Base-by-base conservation (phyloP, 2,329 filamentous ascomycete genomes). In the Tolypocladium nubicola region DNA sequence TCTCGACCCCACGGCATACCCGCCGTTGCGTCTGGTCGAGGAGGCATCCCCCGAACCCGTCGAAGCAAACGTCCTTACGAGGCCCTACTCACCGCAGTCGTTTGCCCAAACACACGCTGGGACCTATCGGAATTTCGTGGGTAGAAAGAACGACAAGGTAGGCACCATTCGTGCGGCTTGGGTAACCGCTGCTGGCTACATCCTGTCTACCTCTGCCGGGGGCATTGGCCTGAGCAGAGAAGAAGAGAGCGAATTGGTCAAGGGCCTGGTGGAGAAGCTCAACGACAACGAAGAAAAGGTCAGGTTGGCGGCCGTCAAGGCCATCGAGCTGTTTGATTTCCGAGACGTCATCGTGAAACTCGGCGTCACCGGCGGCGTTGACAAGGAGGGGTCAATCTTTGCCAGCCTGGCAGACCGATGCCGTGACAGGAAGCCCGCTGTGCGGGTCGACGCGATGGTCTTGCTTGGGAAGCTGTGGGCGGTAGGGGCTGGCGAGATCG, bases 251-350 rank as follows among this genome's bases (percentile, higher is more conserved):
- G 79, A 81, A 52, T 80, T 97, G 41, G 82, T 97, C 52, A 82
- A 83, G 59, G 84, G 84, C 10, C 77, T 97, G 23, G 84, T 85
- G 1, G 89, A 91, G 59, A 91, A 93, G 75, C 80, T 97, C 13
- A 86, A 86, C 23, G 94, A 99, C 69, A 84, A 81, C 40, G 94
- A 99, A 66, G 94, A 99, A 66, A 92, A 87, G 67, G 94, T 99
- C 49, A 86, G 94, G 38, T 74, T 97, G 58, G 88, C 92, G 38
- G 90, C 91, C n/a, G 87, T 97, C 53, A 88, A 90, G 68, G 87
- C 88, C 1, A 82, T 99, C 30, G 88, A 88, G 59, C 80, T 83
- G 16, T 96, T 97, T 68, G 84, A 83, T 61, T 90, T 96, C 71
- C 79, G 84, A 55, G 86, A 94, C 63, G 83, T 97, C 56, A 80